Evolutionary conservation across 2,329 filamentous ascomycete species (phyloP), one percentile per base, ranked within the genome.

Genomic region (Ophiostoma tasmaniense): DNA sequence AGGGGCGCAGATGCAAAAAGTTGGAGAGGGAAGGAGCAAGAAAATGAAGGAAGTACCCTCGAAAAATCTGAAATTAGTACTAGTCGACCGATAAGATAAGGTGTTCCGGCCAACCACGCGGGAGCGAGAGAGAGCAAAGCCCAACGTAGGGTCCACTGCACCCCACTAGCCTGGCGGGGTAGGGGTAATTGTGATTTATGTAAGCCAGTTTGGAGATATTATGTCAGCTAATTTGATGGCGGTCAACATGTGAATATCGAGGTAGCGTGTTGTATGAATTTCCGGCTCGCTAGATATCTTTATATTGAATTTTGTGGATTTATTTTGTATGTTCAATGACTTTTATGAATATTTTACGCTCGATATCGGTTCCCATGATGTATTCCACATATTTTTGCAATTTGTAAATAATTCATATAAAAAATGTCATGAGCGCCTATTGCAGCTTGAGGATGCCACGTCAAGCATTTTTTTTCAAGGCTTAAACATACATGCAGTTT

Each of bases 111-210:
- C 55, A 61, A 61, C 25, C 55, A 61, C 22, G 55, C 55, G 25
- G 55, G 14, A 61, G 55, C 55, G 25, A 61, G 25, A 45, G 42
- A 45, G 42, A 45, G 17, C 42, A 45, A n/a, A 45, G 42, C 13
- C 25, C 52, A 61, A 61, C 25, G 55, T 20, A 25, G 25, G 14
- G 11, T 61, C 55, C 55, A 61, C 55, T 30, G 55, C 6, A 30
- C 55, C 55, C 55, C 55, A 61, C 55, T 61, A 61, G 42, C 20
- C n/a, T 55, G 55, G 55, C 55, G 55, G 55, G 55, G 55, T 61
- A 61, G 55, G 50, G 55, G 55, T 61, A 61, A 59, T 33, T 33
- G 55, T 14, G 20, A 17, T 61, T 30, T 28, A 55, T 55, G n/a
- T 55, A 8, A 55, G 50, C n/a, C 20, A 55, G 13, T 25, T 5